Evolutionary conservation across 2,329 filamentous ascomycete species (phyloP).

Genomic region (Aspergillus pseudonomiae): DNA sequence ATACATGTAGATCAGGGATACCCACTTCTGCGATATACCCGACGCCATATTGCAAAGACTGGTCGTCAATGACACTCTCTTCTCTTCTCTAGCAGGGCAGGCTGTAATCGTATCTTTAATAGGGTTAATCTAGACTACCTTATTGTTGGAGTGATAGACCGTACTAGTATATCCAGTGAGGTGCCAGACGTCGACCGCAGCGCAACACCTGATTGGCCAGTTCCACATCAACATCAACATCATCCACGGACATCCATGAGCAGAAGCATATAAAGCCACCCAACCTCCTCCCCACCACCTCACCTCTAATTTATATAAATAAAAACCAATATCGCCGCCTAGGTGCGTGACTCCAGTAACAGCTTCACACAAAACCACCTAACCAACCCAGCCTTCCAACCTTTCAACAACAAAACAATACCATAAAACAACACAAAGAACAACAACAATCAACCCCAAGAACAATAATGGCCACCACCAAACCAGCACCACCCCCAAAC

Average conservation of each 20-base stretch:
- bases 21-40: background rate
- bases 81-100: background rate
- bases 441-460: too few relatives aligned
- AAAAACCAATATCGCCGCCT: background rate
- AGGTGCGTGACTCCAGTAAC: background rate
- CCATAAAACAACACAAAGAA: too few relatives aligned
- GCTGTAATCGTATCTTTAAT: background rate
- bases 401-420: background rate
- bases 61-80: background rate
- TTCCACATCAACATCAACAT: slow-evolving; percentile 9
- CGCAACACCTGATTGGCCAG: slow-evolving; percentile 10
- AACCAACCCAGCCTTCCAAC: background rate
- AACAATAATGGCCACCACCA: background rate
- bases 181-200: background rate
- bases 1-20: background rate
- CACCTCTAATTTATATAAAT: background rate
- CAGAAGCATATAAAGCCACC: slow-evolving; percentile 28
- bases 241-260: background rate
- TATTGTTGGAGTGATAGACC: background rate
- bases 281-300: background rate
- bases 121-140: background rate
- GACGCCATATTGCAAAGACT: background rate
- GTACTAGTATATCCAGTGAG: background rate
- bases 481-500: background rate
- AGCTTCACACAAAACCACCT: background rate